A percentile compares a stretch with the other conserved stretches of the same genome.
These are phyloP conservation scores for Skeletonema costatum DNA, from an alignment of 108 stramenopile genomes.

Conservation along the genomic window DNA sequence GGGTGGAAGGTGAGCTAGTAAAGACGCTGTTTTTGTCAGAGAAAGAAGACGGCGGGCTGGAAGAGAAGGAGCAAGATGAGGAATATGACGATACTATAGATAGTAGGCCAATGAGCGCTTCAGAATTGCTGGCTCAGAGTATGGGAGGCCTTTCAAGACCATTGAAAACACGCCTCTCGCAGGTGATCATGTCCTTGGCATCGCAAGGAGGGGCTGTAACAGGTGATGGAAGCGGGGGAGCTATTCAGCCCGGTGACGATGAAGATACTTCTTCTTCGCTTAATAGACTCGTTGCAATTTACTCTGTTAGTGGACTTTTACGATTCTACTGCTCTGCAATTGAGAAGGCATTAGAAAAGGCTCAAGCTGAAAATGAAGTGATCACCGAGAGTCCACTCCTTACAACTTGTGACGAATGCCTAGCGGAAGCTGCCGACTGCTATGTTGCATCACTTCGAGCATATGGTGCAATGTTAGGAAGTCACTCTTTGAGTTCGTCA, in stretches of 20 bases:
- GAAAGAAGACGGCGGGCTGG: conserved; percentile 9
- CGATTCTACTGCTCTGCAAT: conserved; percentile 78
- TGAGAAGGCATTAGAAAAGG: conserved; percentile 57
- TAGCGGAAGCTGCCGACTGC: conserved; percentile 66
- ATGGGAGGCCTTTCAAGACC: conserved; percentile 86
- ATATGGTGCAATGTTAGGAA: conserved; percentile 75
- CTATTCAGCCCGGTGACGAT: conserved; percentile 36
- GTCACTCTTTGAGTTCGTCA: conserved; percentile 51
- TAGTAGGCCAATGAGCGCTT: conserved; percentile 52
- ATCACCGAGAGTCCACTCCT: conserved; percentile 56
- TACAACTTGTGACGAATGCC: conserved; percentile 60
- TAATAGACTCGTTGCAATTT: conserved; percentile 63
- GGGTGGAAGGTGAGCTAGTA: conserved; percentile 83
- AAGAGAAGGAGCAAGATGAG: conserved; percentile 18
- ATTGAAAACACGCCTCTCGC: conserved; percentile 75
- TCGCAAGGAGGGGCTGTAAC: conserved; percentile 50
- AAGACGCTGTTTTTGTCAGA: conserved; percentile 25
- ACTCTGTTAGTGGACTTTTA: conserved; percentile 79
- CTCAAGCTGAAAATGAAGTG: neutral
- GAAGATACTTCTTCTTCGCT: conserved; percentile 62
- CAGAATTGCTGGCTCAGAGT: conserved; percentile 65
- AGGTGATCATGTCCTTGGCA: conserved; percentile 70
- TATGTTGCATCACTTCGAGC: conserved; percentile 82
- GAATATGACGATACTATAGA: conserved; percentile 21
- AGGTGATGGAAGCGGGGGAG: conserved; percentile 35